phyloP scores from a whole-genome alignment of 306 rosid species.

The Crotalaria pallida region DNA sequence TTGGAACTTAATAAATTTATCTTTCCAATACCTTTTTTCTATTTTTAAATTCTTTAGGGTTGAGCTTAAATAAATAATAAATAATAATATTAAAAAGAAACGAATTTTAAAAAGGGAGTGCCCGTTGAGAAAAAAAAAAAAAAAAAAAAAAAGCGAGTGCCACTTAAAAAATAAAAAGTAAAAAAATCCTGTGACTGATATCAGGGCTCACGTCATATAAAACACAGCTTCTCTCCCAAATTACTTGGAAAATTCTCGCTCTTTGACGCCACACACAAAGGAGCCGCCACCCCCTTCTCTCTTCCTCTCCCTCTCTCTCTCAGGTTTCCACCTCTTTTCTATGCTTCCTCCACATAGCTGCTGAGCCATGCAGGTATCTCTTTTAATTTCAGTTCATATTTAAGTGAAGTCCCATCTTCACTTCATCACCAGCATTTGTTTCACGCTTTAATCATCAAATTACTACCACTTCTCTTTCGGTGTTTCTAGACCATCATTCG shows the following conservation, averaged over 20 bases:
- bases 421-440: conserved; percentile 9
- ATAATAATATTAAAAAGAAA: too few relatives aligned
- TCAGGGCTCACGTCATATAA: conserved; percentile 27
- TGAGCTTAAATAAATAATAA: too few relatives aligned
- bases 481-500: neutral
- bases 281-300: conserved; percentile 26
- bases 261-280: conserved; percentile 30
- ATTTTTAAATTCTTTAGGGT: too few relatives aligned
- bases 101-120: too few relatives aligned
- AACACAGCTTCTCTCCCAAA: conserved; percentile 36
- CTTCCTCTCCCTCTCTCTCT: neutral
- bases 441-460: neutral
- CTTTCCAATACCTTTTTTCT: too few relatives aligned
- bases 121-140: too few relatives aligned
- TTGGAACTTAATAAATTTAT: too few relatives aligned
- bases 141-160: too few relatives aligned
- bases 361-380: conserved; percentile 32
- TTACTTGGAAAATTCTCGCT: conserved; percentile 40
- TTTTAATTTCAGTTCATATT: neutral
- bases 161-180: too few relatives aligned
- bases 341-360: conserved; percentile 16
- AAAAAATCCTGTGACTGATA: neutral
- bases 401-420: too few relatives aligned
- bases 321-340: neutral
- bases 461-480: neutral